phyloP scores from a whole-genome alignment of 2,329 filamentous ascomycete species.

The Acrodontium crateriforme region DNA sequence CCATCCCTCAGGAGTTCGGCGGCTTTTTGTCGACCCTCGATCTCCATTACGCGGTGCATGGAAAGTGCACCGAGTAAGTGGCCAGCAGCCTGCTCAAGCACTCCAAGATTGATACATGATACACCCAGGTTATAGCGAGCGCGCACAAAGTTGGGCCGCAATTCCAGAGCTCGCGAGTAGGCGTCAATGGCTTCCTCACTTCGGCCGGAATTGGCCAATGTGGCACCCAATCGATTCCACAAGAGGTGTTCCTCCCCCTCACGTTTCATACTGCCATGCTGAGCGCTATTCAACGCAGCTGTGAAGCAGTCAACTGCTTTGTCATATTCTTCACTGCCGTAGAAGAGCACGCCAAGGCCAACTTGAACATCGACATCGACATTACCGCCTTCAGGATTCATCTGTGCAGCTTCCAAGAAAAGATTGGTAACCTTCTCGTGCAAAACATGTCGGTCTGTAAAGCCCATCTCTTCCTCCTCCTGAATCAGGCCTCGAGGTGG shows the following conservation, averaged over 20 bases:
- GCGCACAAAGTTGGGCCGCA: conserved; percentile 92
- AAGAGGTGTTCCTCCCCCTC: conserved; percentile 80
- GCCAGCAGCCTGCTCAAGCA: conserved; percentile 80
- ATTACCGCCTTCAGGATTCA: conserved; percentile 80
- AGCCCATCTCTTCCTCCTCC: conserved; percentile 55
- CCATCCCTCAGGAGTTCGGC: conserved; percentile 61
- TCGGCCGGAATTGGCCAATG: conserved; percentile 84
- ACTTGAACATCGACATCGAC: conserved; percentile 99
- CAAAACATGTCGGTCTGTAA: conserved; percentile 80
- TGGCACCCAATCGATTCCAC: conserved; percentile 94
- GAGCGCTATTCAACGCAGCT: conserved; percentile 72
- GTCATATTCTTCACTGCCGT: conserved; percentile 93
- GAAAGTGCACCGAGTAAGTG: conserved; percentile 82
- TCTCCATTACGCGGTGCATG: conserved; percentile 91
- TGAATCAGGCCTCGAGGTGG: conserved; percentile 52
- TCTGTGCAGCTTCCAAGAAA: conserved; percentile 84
- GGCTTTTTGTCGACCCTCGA: conserved; percentile 68
- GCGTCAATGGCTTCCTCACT: conserved; percentile 93
- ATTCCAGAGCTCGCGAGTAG: conserved; percentile 79
- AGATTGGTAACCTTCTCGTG: conserved; percentile 82
- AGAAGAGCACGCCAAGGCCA: conserved; percentile 90
- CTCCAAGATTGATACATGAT: conserved; percentile 92
- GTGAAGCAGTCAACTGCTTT: conserved; percentile 99
- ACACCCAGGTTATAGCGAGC: conserved; percentile 95
- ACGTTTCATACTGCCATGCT: conserved; percentile 71